These are phyloP conservation scores for Boletus subparvulus DNA, from an alignment of 768 basidiomycete species.

Conservation along the genomic window DNA sequence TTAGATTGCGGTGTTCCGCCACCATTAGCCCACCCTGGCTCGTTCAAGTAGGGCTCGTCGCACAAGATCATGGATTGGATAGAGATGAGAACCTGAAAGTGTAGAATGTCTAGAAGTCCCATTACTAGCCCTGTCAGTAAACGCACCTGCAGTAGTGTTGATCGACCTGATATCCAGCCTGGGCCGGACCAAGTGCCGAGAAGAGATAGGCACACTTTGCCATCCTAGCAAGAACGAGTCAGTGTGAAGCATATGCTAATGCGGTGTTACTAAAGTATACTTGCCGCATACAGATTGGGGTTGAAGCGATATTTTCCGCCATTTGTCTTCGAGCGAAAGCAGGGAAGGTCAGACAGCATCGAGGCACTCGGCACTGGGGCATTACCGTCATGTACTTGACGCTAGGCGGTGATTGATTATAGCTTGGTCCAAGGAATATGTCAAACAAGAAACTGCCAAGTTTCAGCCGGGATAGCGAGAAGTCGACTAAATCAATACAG, in stretches of 20 bases:
- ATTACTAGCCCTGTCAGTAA: neutral
- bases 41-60: conserved; percentile 89
- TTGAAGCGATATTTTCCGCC: conserved; percentile 91
- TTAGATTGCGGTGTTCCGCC: conserved; percentile 73
- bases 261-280: conserved; percentile 20
- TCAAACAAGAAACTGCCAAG: conserved; percentile 71
- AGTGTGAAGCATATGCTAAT: neutral
- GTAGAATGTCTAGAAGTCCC: neutral
- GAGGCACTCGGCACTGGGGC: neutral
- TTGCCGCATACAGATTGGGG: conserved; percentile 88
- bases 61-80: conserved; percentile 97
- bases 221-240: conserved; percentile 54
- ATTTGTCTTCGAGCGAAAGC: conserved; percentile 55
- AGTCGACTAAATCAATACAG: conserved; percentile 24
- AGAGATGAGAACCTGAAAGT: conserved; percentile 71
- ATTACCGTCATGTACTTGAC: conserved; percentile 66
- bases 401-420: conserved; percentile 82
- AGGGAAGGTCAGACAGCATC: conserved; percentile 9
- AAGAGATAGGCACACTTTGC: conserved; percentile 91
- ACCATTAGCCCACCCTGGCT: conserved; percentile 81
- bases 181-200: conserved; percentile 93
- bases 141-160: conserved; percentile 80
- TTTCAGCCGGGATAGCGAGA: conserved; percentile 3
- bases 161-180: conserved; percentile 89
- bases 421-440: conserved; percentile 87